Evolutionary conservation across 2,329 filamentous ascomycete species (phyloP).

Genomic region (Coniochaeta prunicola): DNA sequence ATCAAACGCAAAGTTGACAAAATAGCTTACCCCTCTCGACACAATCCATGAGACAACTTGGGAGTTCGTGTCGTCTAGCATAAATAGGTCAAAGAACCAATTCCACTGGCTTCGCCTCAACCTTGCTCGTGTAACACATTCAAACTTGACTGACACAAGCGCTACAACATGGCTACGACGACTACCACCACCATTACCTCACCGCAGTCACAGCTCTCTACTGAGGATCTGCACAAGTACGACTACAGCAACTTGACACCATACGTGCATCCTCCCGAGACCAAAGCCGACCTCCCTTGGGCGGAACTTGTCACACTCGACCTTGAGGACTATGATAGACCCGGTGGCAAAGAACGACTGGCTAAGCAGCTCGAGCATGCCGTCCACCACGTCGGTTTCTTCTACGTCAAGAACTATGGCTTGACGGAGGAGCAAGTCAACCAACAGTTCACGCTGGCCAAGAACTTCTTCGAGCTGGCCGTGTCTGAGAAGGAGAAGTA

Average conservation of each 20-base stretch:
- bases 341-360: conserved; percentile 41
- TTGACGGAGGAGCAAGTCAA: conserved; percentile 48
- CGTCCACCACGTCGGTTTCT: conserved; percentile 39
- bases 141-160: not conserved
- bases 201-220: conserved; percentile 1
- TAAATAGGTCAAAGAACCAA: not conserved
- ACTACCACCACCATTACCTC: conserved; percentile 9
- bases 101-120: not conserved
- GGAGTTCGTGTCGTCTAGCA: not conserved
- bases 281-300: conserved; percentile 36
- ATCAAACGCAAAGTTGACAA: not conserved
- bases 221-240: conserved; percentile 12
- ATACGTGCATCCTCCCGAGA: conserved; percentile 38
- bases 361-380: conserved; percentile 46
- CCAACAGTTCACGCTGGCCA: conserved; percentile 47
- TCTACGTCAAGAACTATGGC: conserved; percentile 52
- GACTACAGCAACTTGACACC: conserved; percentile 22
- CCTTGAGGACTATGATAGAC: conserved; percentile 36
- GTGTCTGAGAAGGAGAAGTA: conserved; percentile 48
- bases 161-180: conserved; percentile 3
- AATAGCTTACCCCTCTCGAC: not conserved
- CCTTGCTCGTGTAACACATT: not conserved
- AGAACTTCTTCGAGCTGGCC: conserved; percentile 39
- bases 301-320: conserved; percentile 49
- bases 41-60: not conserved